These are phyloP conservation scores for Dacryopinax primogenitus DNA, from an alignment of 768 basidiomycete genomes.

Conservation along the genomic window DNA sequence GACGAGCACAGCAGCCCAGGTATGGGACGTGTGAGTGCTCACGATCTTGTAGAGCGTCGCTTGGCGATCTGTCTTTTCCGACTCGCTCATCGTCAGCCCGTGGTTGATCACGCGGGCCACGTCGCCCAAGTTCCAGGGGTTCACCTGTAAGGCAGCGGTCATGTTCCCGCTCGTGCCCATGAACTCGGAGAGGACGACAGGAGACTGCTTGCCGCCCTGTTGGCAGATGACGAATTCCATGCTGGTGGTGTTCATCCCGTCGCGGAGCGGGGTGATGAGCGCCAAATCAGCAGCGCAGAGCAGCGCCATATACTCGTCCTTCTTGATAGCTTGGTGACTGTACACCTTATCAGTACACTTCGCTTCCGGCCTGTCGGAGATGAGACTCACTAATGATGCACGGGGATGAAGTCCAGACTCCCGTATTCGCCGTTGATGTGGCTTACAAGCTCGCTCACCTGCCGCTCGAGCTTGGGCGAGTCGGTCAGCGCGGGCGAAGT, in stretches of 20 bases:
- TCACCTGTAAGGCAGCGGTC: slow-evolving; percentile 77
- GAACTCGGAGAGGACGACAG: slow-evolving; percentile 88
- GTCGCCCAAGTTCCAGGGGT: slow-evolving; percentile 91
- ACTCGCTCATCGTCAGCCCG: slow-evolving; percentile 66
- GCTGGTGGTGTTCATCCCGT: slow-evolving; percentile 98
- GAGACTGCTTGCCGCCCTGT: slow-evolving; percentile 60
- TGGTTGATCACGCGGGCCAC: slow-evolving; percentile 82
- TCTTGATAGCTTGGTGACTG: slow-evolving; percentile 93
- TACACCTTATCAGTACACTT: background rate
- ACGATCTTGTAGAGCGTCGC: slow-evolving; percentile 67
- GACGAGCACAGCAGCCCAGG: slow-evolving; percentile 82
- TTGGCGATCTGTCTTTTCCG: slow-evolving; percentile 66
- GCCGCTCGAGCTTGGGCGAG: slow-evolving; percentile 82
- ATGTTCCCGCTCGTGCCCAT: slow-evolving; percentile 94
- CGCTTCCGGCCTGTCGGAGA: background rate
- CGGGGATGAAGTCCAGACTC: slow-evolving; percentile 84
- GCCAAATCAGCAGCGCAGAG: slow-evolving; percentile 86
- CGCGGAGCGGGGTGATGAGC: slow-evolving; percentile 86
- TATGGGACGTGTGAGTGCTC: slow-evolving; percentile 84
- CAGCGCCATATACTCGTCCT: slow-evolving; percentile 95
- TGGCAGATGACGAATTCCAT: slow-evolving; percentile 98
- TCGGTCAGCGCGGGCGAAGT: slow-evolving; percentile 88
- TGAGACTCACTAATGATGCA: slow-evolving; percentile 86
- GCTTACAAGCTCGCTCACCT: slow-evolving; percentile 85
- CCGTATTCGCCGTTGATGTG: slow-evolving; percentile 95